Percentiles rank a stretch among this genome's conserved stretches.
phyloP scores from a whole-genome alignment of 1,139 yeast species.

The Blastobotrys persicus region DNA sequence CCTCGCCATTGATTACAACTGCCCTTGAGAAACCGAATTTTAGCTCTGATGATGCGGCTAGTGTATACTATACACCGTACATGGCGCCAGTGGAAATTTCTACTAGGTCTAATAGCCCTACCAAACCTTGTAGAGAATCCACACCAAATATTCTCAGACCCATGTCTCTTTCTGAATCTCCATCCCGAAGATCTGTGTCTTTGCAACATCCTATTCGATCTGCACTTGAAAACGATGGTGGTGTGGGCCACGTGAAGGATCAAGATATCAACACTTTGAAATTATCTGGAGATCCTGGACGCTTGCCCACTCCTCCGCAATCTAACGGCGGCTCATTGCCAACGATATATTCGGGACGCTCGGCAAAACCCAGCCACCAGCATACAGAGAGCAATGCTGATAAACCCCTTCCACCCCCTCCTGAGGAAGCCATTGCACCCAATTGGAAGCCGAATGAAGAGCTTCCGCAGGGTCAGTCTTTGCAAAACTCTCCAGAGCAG shows the following conservation, averaged over 20 bases:
- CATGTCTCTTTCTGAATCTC: background rate
- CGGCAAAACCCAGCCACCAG: background rate
- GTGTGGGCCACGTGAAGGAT: slow-evolving; percentile 2
- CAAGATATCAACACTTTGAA: slow-evolving; percentile 4
- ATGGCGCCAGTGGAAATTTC: slow-evolving; percentile 11
- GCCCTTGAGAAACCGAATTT: background rate
- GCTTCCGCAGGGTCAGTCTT: background rate
- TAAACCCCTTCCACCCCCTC: slow-evolving; percentile 16
- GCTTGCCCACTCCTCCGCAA: slow-evolving; percentile 6
- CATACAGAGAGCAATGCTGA: slow-evolving; percentile 5
- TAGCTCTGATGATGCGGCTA: slow-evolving; percentile 15
- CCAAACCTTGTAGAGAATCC: background rate
- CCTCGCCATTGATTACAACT: background rate
- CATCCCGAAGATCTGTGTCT: slow-evolving; percentile 4
- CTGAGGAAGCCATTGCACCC: slow-evolving; percentile 6
- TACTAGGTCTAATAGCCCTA: background rate
- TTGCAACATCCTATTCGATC: slow-evolving; percentile 3
- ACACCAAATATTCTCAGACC: slow-evolving; percentile 5
- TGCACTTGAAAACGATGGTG: background rate
- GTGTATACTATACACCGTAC: slow-evolving; percentile 26
- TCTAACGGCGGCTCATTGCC: background rate
- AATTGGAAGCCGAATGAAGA: background rate
- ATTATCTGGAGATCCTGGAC: background rate
- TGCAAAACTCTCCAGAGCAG: slow-evolving; percentile 1
- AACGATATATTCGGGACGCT: background rate